Evolutionary conservation across 371 early-diverging fungal species (phyloP).

Genomic region (Mucor circinelloides): DNA sequence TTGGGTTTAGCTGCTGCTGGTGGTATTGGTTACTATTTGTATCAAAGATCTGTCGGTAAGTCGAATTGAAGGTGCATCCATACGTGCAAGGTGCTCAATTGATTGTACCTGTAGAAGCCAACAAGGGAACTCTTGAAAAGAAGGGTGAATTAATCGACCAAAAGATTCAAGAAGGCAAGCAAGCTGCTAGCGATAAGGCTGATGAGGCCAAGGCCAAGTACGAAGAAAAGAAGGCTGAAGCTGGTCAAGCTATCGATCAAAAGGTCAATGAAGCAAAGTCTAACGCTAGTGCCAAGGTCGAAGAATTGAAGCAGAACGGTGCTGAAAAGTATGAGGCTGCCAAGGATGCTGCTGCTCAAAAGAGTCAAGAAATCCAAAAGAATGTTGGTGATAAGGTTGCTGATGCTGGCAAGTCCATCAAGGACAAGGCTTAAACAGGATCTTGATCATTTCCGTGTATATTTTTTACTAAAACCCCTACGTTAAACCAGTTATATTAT

Average conservation of each 20-base stretch:
- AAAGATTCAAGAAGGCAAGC: slow-evolving; percentile 10
- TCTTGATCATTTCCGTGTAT: too few species aligned
- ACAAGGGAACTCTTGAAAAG: slow-evolving; percentile 5
- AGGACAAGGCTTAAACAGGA: slow-evolving; percentile 15
- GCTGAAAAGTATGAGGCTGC: slow-evolving; percentile 8
- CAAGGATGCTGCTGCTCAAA: slow-evolving; percentile 18
- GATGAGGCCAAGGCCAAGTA: slow-evolving; percentile 13
- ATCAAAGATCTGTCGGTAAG: slow-evolving; percentile 15
- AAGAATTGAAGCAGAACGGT: slow-evolving; percentile 16
- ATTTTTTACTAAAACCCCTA: too few species aligned
- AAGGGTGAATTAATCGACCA: slow-evolving; percentile 5
- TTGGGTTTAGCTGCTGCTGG: slow-evolving; percentile 11
- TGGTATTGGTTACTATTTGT: slow-evolving; percentile 21
- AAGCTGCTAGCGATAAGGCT: slow-evolving; percentile 2
- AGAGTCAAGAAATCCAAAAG: slow-evolving; percentile 21
- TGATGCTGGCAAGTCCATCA: slow-evolving; percentile 22
- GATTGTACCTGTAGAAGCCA: not conserved
- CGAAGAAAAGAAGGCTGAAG: slow-evolving; percentile 5
- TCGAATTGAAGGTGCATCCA: not conserved
- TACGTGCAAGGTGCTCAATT: not conserved
- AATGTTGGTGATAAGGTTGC: slow-evolving; percentile 21
- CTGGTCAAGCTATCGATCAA: not conserved
- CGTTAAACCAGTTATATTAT: too few species aligned
- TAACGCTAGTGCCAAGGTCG: slow-evolving; percentile 4
- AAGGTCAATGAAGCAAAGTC: slow-evolving; percentile 20